Percentiles rank a stretch among this genome's conserved stretches.
phyloP scores from a whole-genome alignment of 1,284 basidiomycete genomes.

The Coniophora puteana region DNA sequence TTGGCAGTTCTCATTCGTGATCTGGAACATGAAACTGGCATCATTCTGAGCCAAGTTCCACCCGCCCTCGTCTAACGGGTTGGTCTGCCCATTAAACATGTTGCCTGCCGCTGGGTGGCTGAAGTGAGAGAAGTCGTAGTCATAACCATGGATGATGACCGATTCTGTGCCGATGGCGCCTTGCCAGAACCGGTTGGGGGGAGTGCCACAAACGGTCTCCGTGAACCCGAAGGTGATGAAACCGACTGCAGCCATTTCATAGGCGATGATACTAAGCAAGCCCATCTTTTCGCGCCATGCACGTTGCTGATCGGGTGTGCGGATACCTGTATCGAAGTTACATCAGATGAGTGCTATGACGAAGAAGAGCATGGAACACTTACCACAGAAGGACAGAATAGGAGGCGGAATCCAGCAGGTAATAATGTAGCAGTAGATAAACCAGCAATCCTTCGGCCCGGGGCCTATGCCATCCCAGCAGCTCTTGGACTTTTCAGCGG shows the following conservation, averaged over 20 bases:
- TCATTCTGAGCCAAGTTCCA: constrained; percentile 86
- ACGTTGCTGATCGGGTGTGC: constrained; percentile 89
- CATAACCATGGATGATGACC: constrained; percentile 90
- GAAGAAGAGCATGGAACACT: constrained; percentile 24
- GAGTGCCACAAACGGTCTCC: constrained; percentile 86
- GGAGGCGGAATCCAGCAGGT: constrained; percentile 84
- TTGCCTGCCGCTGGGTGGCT: constrained; percentile 68
- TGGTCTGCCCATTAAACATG: constrained; percentile 74
- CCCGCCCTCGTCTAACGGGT: constrained; percentile 77
- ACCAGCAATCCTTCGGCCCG: constrained; percentile 92
- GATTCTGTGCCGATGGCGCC: constrained; percentile 78
- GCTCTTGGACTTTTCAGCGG: constrained; percentile 42
- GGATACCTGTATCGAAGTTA: constrained; percentile 68
- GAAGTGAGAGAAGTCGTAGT: constrained; percentile 89
- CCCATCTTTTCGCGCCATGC: constrained; percentile 99
- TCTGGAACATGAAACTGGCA: constrained; percentile 93
- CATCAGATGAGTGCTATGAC: constrained; percentile 11
- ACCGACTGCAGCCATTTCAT: constrained; percentile 90
- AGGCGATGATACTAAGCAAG: constrained; percentile 75
- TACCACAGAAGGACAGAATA: constrained; percentile 64
- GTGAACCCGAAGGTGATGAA: constrained; percentile 99
- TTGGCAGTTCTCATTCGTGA: constrained; percentile 79
- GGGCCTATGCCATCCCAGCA: constrained; percentile 73
- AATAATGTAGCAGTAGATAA: constrained; percentile 90
- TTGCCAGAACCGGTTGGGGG: constrained; percentile 76